These are phyloP conservation scores for Fusarium nisikadoi DNA, from an alignment of 2,329 filamentous ascomycete species.

Conservation along the genomic window DNA sequence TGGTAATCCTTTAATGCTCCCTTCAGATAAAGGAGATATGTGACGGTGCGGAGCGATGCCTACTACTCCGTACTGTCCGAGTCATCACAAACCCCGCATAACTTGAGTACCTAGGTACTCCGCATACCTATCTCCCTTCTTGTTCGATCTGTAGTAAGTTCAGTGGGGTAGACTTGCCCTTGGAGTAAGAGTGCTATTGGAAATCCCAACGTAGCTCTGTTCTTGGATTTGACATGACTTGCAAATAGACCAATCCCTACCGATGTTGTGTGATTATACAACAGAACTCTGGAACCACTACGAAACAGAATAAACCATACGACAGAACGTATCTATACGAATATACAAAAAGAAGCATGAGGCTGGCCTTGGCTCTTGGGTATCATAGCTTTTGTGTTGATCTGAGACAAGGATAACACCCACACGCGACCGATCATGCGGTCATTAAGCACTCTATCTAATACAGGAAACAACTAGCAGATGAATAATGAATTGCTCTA, in stretches of 20 bases:
- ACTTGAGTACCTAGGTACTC: not conserved
- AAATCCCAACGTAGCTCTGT: not conserved
- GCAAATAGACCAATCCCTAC: not conserved
- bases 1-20: not conserved
- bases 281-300: not conserved
- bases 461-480: not conserved
- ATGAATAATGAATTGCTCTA: not conserved
- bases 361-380: constrained; percentile 8
- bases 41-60: not conserved
- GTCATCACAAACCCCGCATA: not conserved
- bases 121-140: not conserved
- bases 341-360: constrained; percentile 5
- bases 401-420: constrained; percentile 33
- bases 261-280: not conserved
- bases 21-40: not conserved
- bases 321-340: not conserved
- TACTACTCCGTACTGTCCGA: not conserved
- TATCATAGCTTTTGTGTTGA: constrained; percentile 21
- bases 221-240: not conserved
- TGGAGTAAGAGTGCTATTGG: not conserved
- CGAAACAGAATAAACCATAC: not conserved
- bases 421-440: constrained; percentile 18
- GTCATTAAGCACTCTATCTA: constrained; percentile 9
- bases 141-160: not conserved
- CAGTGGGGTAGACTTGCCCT: not conserved